A percentile compares a stretch with the other conserved stretches of the same genome.
phyloP scores from a whole-genome alignment of 2,329 filamentous ascomycete species.

The Beauveria medogensis region DNA sequence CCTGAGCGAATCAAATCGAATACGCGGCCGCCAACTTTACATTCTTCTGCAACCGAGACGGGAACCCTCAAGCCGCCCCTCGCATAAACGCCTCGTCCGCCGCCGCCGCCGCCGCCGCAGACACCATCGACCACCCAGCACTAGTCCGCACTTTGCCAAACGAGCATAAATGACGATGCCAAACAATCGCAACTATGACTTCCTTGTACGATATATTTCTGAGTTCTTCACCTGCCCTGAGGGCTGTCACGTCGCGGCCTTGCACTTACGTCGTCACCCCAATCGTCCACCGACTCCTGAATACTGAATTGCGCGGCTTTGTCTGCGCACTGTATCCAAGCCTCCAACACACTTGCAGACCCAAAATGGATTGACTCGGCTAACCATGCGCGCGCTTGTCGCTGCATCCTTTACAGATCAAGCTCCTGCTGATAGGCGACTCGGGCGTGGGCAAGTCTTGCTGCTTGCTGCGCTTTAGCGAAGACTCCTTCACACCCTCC shows the following conservation, averaged over 20 bases:
- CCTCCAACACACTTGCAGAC: background rate
- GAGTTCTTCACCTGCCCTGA: constrained; percentile 14
- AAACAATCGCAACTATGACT: constrained; percentile 97
- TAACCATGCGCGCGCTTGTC: background rate
- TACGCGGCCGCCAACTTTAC: background rate
- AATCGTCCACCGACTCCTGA: background rate
- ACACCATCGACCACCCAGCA: background rate
- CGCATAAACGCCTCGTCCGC: constrained; percentile 4
- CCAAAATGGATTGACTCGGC: background rate
- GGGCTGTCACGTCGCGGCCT: background rate
- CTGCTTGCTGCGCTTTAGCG: constrained; percentile 92
- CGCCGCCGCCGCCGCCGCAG: background rate
- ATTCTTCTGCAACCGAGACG: background rate
- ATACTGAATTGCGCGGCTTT: background rate
- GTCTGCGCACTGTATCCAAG: constrained; percentile 2
- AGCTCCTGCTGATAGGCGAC: constrained; percentile 92
- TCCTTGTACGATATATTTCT: constrained; percentile 60
- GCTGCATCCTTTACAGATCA: constrained; percentile 57
- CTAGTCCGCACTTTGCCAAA: background rate
- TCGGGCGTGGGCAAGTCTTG: constrained; percentile 96
- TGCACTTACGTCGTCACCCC: background rate
- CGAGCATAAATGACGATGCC: constrained; percentile 59
- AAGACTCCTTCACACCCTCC: constrained; percentile 93
- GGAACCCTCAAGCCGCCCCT: background rate
- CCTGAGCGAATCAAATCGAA: background rate